These are phyloP conservation scores for Paramyrothecium roridum DNA, from an alignment of 2,329 filamentous ascomycete genomes.

Conservation along the genomic window DNA sequence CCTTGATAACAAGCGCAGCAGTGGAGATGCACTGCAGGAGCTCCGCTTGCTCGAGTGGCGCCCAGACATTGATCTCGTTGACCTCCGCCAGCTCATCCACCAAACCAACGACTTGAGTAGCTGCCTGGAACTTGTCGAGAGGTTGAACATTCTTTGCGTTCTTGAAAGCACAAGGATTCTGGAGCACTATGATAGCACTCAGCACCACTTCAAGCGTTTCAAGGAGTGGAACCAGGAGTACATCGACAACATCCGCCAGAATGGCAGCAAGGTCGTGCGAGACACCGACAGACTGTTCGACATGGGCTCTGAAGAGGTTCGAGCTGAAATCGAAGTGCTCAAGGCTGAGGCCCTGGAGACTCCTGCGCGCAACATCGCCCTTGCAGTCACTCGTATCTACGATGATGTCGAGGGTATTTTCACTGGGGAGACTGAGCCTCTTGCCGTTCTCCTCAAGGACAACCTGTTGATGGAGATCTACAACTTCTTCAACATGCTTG, in stretches of 20 bases:
- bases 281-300: not conserved
- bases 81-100: not conserved
- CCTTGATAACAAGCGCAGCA: not conserved
- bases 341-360: not conserved
- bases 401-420: not conserved
- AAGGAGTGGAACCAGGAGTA: not conserved
- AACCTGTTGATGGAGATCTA: not conserved
- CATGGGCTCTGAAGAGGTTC: not conserved
- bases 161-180: not conserved
- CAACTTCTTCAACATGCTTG: constrained; percentile 1
- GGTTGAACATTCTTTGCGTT: not conserved
- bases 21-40: not conserved
- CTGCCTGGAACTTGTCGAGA: not conserved
- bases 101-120: not conserved
- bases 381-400: not conserved
- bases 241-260: not conserved
- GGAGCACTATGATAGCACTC: not conserved
- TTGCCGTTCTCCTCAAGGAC: not conserved
- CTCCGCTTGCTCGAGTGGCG: not conserved
- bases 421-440: not conserved
- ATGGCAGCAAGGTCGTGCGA: not conserved
- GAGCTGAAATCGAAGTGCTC: not conserved
- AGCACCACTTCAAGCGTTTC: not conserved
- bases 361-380: not conserved
- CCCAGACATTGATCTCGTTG: not conserved